Conservation (phyloP, 257 asterid species). For the Plantago elongata region DNA sequence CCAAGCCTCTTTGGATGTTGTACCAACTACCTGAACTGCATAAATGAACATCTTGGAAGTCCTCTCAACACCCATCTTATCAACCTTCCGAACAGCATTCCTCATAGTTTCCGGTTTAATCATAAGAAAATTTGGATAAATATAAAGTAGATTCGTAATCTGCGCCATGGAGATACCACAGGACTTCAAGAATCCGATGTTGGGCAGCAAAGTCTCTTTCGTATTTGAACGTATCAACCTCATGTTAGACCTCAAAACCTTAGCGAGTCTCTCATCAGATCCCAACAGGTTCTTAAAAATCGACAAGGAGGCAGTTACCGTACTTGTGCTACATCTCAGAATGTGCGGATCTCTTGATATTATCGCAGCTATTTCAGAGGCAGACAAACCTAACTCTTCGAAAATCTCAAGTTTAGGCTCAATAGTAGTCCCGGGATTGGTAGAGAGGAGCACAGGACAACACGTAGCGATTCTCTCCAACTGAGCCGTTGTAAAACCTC, state of each 20-base stretch:
- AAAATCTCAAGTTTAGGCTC: constrained; percentile 42
- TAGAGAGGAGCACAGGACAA: not conserved
- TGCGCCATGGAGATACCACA: constrained; percentile 31
- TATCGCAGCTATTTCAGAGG: constrained; percentile 21
- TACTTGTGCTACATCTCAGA: constrained; percentile 16
- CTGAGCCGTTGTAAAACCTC: constrained; percentile 10
- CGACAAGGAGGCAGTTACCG: constrained; percentile 22
- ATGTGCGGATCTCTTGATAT: constrained; percentile 26
- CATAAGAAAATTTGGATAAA: constrained; percentile 26
- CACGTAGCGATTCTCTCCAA: not conserved
- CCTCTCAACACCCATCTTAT: constrained; percentile 30
- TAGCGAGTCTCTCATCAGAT: constrained; percentile 25
- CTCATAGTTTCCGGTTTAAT: constrained; percentile 27
- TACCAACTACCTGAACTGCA: constrained; percentile 17
- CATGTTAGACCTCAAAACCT: constrained; percentile 13
- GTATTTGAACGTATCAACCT: constrained; percentile 26
- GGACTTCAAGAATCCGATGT: constrained; percentile 31
- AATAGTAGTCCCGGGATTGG: constrained; percentile 23
- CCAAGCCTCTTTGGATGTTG: constrained; percentile 20
- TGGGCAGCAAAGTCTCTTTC: constrained; percentile 31
- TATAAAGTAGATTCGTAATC: constrained; percentile 5
- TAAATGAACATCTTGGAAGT: constrained; percentile 17
- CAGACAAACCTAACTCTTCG: constrained; percentile 33
- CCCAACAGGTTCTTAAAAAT: constrained; percentile 27
- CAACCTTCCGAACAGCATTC: constrained; percentile 19